A percentile compares a stretch with the other conserved stretches of the same genome.
phyloP scores from a whole-genome alignment of 139 green algal genomes.

The Chlorella sorokiniana region DNA sequence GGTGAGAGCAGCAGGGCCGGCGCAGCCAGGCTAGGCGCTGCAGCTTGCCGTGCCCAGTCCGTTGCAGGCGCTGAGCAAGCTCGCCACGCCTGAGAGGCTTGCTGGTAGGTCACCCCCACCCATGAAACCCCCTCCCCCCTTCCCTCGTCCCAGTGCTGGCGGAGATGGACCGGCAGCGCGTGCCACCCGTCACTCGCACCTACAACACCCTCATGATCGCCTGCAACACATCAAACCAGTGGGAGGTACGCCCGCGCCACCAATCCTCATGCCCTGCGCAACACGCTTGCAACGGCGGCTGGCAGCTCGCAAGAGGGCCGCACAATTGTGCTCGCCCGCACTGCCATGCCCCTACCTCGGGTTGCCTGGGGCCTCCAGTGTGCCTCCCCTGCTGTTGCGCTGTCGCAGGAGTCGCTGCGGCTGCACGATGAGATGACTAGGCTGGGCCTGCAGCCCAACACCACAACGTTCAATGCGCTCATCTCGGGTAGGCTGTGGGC shows the following conservation, averaged over 20 bases:
- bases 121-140: neutral
- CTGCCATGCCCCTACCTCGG: too few relatives aligned
- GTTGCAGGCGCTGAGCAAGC: too few relatives aligned
- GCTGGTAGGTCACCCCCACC: too few relatives aligned
- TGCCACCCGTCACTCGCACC: constrained; percentile 75
- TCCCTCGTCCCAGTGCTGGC: constrained; percentile 18
- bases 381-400: neutral
- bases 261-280: too few relatives aligned
- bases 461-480: constrained; percentile 79
- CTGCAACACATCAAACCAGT: constrained; percentile 85
- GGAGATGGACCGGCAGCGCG: constrained; percentile 51
- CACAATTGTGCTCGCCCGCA: neutral
- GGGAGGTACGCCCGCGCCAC: constrained; percentile 49
- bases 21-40: neutral
- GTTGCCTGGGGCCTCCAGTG: neutral
- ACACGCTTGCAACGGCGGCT: neutral
- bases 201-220: constrained; percentile 88
- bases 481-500: constrained; percentile 61
- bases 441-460: constrained; percentile 66
- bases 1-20: neutral
- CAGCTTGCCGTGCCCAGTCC: too few relatives aligned
- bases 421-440: constrained; percentile 58
- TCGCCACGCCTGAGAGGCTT: too few relatives aligned
- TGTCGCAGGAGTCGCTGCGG: constrained; percentile 43
- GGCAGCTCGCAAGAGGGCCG: neutral